A percentile compares a stretch with the other conserved stretches of the same genome.
Evolutionary conservation across 108 stramenopile species (phyloP).

Genomic region (Pseudonitzschia multistriata): DNA sequence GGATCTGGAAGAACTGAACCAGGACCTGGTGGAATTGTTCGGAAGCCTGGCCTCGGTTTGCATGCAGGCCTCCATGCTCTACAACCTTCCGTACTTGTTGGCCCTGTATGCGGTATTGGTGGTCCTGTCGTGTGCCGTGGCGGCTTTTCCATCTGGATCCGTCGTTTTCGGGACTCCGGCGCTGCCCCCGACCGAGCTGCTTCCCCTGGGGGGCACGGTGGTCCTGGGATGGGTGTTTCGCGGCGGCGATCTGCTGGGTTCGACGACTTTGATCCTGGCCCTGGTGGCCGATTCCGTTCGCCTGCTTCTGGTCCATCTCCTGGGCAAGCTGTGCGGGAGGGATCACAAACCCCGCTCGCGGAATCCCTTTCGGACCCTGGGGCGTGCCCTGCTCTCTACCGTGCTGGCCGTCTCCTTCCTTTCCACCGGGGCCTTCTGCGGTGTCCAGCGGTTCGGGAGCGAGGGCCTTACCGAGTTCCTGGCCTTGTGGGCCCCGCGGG

Average conservation of each 20-base stretch:
- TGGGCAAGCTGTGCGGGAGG: too few relatives aligned
- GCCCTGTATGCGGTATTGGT: constrained; percentile 21
- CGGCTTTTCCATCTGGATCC: neutral
- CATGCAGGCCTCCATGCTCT: constrained; percentile 39
- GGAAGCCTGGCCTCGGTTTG: constrained; percentile 6
- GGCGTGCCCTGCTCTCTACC: too few relatives aligned
- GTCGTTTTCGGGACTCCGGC: neutral
- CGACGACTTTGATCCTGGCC: constrained; percentile 5
- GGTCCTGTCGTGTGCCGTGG: neutral
- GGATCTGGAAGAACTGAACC: neutral
- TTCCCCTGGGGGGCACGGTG: neutral
- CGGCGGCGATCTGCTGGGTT: neutral
- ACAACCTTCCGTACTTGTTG: constrained; percentile 26
- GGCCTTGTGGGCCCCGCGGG: too few relatives aligned
- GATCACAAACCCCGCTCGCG: too few relatives aligned
- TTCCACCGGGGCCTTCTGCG: too few relatives aligned
- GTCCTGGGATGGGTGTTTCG: constrained; percentile 5
- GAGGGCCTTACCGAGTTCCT: too few relatives aligned
- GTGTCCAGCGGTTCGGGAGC: too few relatives aligned
- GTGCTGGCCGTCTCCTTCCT: neutral
- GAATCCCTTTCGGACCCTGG: too few relatives aligned
- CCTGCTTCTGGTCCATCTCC: neutral
- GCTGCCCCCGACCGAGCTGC: neutral
- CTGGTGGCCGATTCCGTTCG: constrained; percentile 28
- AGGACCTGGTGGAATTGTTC: neutral